A percentile compares a stretch with the other conserved stretches of the same genome.
phyloP scores from a whole-genome alignment of 768 basidiomycete species.

The Panellus pusillus region DNA sequence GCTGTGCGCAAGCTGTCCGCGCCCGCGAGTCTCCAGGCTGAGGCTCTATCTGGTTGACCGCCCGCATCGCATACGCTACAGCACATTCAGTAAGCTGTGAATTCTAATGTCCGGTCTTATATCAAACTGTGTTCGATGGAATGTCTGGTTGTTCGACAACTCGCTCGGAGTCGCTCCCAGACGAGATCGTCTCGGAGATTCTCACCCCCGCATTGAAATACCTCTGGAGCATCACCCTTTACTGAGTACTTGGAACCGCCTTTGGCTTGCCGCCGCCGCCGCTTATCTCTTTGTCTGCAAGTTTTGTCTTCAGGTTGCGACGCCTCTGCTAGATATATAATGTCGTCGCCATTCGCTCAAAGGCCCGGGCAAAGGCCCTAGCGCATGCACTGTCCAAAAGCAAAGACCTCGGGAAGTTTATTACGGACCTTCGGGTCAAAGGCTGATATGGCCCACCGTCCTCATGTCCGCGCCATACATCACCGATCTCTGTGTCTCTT shows the following conservation, averaged over 20 bases:
- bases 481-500: slow-evolving; percentile 2
- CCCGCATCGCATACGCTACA: too few relatives aligned
- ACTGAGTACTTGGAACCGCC: neutral
- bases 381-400: slow-evolving; percentile 16
- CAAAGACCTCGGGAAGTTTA: slow-evolving; percentile 18
- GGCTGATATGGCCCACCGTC: slow-evolving; percentile 20
- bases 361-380: slow-evolving; percentile 27
- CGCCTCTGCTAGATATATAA: slow-evolving; percentile 27
- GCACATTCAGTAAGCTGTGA: too few relatives aligned
- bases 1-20: too few relatives aligned
- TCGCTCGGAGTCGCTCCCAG: neutral
- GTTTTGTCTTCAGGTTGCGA: slow-evolving; percentile 26
- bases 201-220: neutral
- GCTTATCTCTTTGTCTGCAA: slow-evolving; percentile 15
- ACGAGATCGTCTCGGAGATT: neutral
- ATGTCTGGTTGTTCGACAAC: neutral
- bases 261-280: too few relatives aligned
- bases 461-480: neutral
- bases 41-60: too few relatives aligned
- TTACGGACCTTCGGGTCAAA: slow-evolving; percentile 27
- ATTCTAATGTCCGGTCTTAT: too few relatives aligned
- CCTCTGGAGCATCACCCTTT: neutral
- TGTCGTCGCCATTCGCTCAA: slow-evolving; percentile 25
- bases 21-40: too few relatives aligned
- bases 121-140: too few relatives aligned